Base-by-base conservation (phyloP, 2,329 filamentous ascomycete genomes). In the Aspergillus phoenicis region DNA sequence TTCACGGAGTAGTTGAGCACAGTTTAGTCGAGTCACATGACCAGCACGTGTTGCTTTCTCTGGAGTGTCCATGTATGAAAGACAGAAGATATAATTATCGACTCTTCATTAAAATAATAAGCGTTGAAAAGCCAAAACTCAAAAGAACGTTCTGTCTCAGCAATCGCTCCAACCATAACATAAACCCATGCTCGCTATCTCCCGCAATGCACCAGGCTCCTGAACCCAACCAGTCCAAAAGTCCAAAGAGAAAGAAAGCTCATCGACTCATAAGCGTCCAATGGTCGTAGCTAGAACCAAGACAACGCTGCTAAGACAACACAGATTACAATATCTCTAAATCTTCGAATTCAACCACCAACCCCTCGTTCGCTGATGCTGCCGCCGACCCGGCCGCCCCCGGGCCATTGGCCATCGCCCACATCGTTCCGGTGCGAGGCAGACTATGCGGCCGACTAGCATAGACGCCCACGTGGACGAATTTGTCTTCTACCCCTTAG, bases 401-500 rank as follows among this genome's bases (percentile, higher is more conserved):
- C 62, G 70, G 60, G 55, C 74, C 75, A 63, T 78, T 72, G 70
- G 75, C 73, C 55, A 70, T 70, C 63, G 73, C 75, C 72, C 72
- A 78, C 71, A 78, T 71, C 20, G 77, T 77, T 13, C 68, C 70
- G 8, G 71, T 72, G 57, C 74, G 71, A 45, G 70, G 69, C 62
- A 84, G 75, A 67, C 80, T 83, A 48, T 82, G 81, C 56, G 84
- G 84, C 28, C 84, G 78, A 68, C 80, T 83, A 26, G 84, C 84
- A 75, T 87, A 87, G 41, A 85, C 84, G 2, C 84, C 84, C 24
- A 87, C 83, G 65, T 84, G 78, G 22, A 86, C 78, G 26, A 78
- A 82, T 69, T 87, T 87, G 64, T 85, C 83, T 64, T 86, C 84
- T 11, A 85, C 81, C 7, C 83, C 83, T 73, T 82, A 85, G 69